Evolutionary conservation across 2,329 filamentous ascomycete species (phyloP).

Genomic region (Pseudomassariella vexata): DNA sequence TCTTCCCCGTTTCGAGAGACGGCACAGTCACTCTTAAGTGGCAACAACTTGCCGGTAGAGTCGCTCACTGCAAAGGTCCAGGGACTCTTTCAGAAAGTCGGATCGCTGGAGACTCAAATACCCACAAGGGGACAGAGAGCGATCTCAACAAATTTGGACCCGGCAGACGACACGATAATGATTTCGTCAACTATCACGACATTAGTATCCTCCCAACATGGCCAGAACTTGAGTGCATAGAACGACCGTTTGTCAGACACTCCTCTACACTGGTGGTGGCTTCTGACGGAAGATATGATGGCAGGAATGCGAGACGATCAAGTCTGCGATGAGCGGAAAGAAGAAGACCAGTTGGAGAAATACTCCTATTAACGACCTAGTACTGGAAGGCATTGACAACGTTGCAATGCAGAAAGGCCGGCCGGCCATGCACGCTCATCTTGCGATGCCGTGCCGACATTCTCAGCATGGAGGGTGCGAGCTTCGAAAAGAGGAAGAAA

Average conservation of each 20-base stretch:
- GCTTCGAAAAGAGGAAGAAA: slow-evolving; percentile 27
- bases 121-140: too few species aligned
- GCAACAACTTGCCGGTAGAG: too few species aligned
- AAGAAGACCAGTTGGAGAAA: slow-evolving; percentile 49
- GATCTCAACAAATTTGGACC: too few species aligned
- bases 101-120: too few species aligned
- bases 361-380: slow-evolving; percentile 36
- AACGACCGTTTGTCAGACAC: slow-evolving; percentile 29
- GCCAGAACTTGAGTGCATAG: slow-evolving; percentile 51
- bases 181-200: slow-evolving; percentile 53
- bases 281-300: slow-evolving; percentile 66
- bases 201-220: slow-evolving; percentile 61
- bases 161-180: slow-evolving; percentile 70
- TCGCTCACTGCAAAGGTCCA: too few species aligned
- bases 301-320: slow-evolving; percentile 55
- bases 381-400: slow-evolving; percentile 32
- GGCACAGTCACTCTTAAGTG: too few species aligned
- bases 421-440: slow-evolving; percentile 27
- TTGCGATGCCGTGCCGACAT: slow-evolving; percentile 38
- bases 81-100: too few species aligned
- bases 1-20: too few species aligned
- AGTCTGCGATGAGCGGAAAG: slow-evolving; percentile 33
- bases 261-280: slow-evolving; percentile 67
- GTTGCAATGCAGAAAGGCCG: slow-evolving; percentile 22
- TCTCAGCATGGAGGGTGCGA: slow-evolving; percentile 29